A percentile compares a stretch with the other conserved stretches of the same genome.
Evolutionary conservation across 148 eudicot genomes (phyloP).

Genomic region (Rhododendron williamsianum): DNA sequence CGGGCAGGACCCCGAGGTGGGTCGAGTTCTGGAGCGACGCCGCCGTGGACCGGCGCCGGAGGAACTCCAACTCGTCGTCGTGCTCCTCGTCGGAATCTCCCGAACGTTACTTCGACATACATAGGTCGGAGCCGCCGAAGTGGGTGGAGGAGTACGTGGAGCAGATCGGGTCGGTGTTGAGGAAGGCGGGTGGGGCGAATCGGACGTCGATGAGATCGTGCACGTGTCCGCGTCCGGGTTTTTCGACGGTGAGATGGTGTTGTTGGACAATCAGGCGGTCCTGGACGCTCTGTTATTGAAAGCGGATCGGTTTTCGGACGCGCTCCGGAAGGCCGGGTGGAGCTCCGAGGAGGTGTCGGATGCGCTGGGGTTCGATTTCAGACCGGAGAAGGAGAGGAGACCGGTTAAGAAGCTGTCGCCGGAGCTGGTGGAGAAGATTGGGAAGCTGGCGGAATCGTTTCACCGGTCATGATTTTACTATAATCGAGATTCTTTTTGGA

Average conservation of each 20-base stretch:
- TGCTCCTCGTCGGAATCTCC: constrained; percentile 48
- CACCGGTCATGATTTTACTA: constrained; percentile 30
- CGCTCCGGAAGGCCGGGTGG: constrained; percentile 73
- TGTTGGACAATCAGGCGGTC: constrained; percentile 66
- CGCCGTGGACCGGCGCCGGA: constrained; percentile 43
- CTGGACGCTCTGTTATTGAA: constrained; percentile 64
- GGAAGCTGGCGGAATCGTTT: constrained; percentile 69
- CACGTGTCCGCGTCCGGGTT: constrained; percentile 72
- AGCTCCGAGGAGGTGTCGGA: constrained; percentile 88
- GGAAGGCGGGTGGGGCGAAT: constrained; percentile 77
- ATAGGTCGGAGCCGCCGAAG: constrained; percentile 35
- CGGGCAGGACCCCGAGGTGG: constrained; percentile 49
- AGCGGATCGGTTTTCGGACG: constrained; percentile 71
- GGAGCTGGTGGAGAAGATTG: constrained; percentile 54
- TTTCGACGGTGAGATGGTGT: constrained; percentile 66
- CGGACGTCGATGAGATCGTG: constrained; percentile 69
- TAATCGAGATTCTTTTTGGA: constrained; percentile 31
- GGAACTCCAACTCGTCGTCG: constrained; percentile 49
- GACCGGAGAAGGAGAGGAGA: constrained; percentile 44
- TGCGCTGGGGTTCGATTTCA: constrained; percentile 67
- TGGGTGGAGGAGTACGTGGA: constrained; percentile 66
- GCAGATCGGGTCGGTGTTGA: constrained; percentile 68
- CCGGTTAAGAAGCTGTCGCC: constrained; percentile 59
- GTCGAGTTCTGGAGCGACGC: constrained; percentile 74
- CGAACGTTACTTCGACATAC: constrained; percentile 56